Conservation (phyloP, 345 rosid species). For the Lepidium aucheri region DNA sequence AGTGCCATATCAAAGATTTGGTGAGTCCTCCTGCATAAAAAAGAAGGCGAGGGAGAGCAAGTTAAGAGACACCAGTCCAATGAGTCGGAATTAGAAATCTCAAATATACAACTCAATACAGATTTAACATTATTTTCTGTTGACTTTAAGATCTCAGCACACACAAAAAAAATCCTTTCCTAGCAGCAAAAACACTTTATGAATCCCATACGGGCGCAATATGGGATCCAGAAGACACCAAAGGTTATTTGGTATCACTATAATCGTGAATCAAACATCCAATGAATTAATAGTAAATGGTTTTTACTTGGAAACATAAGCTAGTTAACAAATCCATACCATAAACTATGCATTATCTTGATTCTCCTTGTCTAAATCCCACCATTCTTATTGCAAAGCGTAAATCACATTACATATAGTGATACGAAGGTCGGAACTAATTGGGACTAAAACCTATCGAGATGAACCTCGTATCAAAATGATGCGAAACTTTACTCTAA, state of each 20-base stretch:
- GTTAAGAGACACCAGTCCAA: too few species aligned
- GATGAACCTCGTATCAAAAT: not conserved
- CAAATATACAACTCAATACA: not conserved
- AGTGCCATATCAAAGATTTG: constrained; percentile 52
- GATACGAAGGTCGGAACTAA: not conserved
- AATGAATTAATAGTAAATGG: not conserved
- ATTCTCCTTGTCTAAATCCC: not conserved
- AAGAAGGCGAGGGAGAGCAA: not conserved
- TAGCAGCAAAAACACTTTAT: not conserved
- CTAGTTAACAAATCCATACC: not conserved
- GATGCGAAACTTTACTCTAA: not conserved
- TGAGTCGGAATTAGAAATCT: not conserved
- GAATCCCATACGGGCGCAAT: not conserved
- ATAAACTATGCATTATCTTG: not conserved
- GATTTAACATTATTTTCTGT: too few species aligned
- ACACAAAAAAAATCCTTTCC: not conserved
- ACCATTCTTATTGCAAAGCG: not conserved
- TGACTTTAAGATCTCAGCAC: too few species aligned
- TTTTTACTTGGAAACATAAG: not conserved
- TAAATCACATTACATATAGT: not conserved
- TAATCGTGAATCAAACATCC: not conserved
- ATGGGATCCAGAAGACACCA: not conserved
- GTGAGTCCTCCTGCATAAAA: constrained; percentile 47
- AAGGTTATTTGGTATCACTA: not conserved
- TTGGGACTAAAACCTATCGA: not conserved